A percentile compares a stretch with the other conserved stretches of the same genome.
Evolutionary conservation across 305 asterid genomes (phyloP).

Genomic region (Euphrasia arctica): DNA sequence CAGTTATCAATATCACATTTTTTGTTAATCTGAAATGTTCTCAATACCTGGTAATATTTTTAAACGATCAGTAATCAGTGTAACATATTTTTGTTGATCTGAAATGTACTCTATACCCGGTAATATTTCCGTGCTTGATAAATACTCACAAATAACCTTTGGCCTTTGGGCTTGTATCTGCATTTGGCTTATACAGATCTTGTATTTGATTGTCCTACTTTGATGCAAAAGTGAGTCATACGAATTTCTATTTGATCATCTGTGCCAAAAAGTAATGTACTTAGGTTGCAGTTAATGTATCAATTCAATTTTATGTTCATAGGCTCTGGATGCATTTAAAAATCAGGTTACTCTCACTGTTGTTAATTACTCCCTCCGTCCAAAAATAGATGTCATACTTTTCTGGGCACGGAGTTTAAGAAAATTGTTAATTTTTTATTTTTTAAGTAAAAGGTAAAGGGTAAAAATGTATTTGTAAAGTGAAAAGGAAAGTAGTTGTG

Average conservation of each 20-base stretch:
- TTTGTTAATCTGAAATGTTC: conserved; percentile 7
- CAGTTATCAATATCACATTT: background rate
- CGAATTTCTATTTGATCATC: conserved; percentile 19
- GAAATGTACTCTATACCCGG: background rate
- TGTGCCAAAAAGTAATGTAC: background rate
- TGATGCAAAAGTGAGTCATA: conserved; percentile 12
- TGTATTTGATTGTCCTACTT: conserved; percentile 3
- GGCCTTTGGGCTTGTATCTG: conserved; percentile 13
- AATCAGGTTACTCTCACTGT: conserved; percentile 8
- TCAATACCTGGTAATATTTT: background rate
- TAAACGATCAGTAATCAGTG: background rate
- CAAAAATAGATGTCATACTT: no score
- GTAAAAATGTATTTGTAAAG: no score
- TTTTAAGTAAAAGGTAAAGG: no score
- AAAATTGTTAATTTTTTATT: no score
- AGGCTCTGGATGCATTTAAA: background rate
- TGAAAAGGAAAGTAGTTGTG: no score
- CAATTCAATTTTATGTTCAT: conserved; percentile 12
- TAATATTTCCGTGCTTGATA: background rate
- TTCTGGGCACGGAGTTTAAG: no score
- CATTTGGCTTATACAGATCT: conserved; percentile 11
- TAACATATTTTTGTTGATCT: background rate
- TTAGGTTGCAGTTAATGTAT: conserved; percentile 15
- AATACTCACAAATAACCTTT: background rate
- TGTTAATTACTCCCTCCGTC: conserved; percentile 3